Conservation (phyloP, 2,329 filamentous ascomycete genomes). For the Stagonosporopsis rhizophila region DNA sequence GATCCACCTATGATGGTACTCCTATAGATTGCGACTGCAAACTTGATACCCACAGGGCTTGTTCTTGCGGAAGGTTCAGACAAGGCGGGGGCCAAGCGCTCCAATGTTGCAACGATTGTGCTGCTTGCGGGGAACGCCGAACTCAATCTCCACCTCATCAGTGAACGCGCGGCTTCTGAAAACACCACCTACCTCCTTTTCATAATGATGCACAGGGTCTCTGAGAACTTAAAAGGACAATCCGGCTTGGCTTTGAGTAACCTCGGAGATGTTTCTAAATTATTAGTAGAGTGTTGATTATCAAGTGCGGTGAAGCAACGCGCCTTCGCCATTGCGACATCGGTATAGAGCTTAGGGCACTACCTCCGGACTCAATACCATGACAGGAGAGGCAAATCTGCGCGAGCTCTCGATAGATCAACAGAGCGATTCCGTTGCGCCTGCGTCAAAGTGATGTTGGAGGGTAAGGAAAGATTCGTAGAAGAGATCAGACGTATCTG, state of each 20-base stretch:
- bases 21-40: conserved; percentile 5
- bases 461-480: neutral
- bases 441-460: too few species aligned
- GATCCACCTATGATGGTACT: neutral
- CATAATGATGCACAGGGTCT: neutral
- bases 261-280: too few species aligned
- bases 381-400: neutral
- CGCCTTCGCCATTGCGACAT: neutral
- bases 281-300: neutral
- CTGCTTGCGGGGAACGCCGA: conserved; percentile 3
- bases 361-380: neutral
- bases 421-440: neutral
- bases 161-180: conserved; percentile 11
- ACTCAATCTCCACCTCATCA: conserved; percentile 7
- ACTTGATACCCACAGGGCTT: neutral
- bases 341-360: neutral
- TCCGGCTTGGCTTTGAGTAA: neutral
- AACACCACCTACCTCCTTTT: neutral
- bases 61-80: neutral
- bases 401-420: neutral
- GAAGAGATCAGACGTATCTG: neutral
- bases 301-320: neutral
- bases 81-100: neutral
- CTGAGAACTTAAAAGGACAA: neutral
- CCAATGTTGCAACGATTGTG: neutral